Percentiles rank a stretch among this genome's conserved stretches.
phyloP scores from a whole-genome alignment of 1,284 basidiomycete species.

The Moniliophthora roreri region DNA sequence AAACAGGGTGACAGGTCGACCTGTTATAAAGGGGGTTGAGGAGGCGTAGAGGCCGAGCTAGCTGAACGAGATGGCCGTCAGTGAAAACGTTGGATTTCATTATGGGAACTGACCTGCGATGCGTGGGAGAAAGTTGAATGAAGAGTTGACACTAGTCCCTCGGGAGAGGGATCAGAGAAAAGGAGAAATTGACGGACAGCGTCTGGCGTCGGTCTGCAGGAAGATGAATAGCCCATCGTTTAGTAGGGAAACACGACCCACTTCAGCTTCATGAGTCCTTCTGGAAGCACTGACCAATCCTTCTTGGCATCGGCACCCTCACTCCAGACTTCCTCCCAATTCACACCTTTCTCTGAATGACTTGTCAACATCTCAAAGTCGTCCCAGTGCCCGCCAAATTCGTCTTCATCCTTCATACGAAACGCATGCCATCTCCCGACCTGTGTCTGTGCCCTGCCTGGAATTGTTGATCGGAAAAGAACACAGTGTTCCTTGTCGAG shows the following conservation, averaged over 20 bases:
- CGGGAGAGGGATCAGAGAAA: constrained; percentile 60
- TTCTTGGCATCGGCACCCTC: constrained; percentile 19
- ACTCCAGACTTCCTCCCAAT: constrained; percentile 58
- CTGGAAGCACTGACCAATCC: constrained; percentile 30
- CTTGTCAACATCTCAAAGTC: constrained; percentile 20
- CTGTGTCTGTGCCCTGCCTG: constrained; percentile 53
- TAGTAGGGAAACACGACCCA: constrained; percentile 17
- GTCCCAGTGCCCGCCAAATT: constrained; percentile 24
- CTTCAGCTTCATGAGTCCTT: constrained; percentile 35
- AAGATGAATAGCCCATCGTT: background rate
- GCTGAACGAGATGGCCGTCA: constrained; percentile 9
- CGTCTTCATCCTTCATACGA: constrained; percentile 30
- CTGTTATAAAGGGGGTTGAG: constrained; percentile 86
- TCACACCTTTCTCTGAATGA: constrained; percentile 20
- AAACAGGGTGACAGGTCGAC: constrained; percentile 77
- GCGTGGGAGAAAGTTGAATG: constrained; percentile 42
- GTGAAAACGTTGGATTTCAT: constrained; percentile 1
- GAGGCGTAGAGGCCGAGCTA: constrained; percentile 75
- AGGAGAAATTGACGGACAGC: constrained; percentile 54
- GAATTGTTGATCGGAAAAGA: constrained; percentile 59
- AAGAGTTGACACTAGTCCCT: constrained; percentile 59
- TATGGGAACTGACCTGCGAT: constrained; percentile 44
- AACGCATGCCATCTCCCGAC: constrained; percentile 70
- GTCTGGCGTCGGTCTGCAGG: constrained; percentile 27
- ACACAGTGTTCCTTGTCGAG: constrained; percentile 39